Percentiles rank a stretch among this genome's conserved stretches.
Conservation (phyloP, 1,139 yeast species). For the Hyphopichia khmerensis region DNA sequence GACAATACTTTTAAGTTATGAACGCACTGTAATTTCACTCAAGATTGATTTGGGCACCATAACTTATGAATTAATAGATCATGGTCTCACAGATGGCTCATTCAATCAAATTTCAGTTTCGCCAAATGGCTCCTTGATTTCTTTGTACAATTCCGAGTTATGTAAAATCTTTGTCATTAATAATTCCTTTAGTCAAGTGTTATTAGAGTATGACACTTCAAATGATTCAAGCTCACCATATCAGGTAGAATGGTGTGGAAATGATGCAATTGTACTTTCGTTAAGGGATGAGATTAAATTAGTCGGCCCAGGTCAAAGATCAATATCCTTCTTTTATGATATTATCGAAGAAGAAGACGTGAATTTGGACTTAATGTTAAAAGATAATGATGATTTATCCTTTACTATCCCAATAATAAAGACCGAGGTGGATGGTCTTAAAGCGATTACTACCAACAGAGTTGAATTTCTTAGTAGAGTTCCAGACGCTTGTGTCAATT, state of each 20-base stretch:
- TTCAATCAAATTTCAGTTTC: slow-evolving; percentile 54
- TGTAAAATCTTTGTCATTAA: slow-evolving; percentile 56
- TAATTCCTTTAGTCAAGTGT: slow-evolving; percentile 46
- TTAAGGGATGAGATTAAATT: slow-evolving; percentile 65
- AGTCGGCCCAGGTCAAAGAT: slow-evolving; percentile 70
- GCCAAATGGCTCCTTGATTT: slow-evolving; percentile 61
- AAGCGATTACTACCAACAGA: slow-evolving; percentile 56
- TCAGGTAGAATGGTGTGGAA: slow-evolving; percentile 79
- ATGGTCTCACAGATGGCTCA: slow-evolving; percentile 55
- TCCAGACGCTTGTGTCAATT: slow-evolving; percentile 51
- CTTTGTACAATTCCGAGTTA: slow-evolving; percentile 46
- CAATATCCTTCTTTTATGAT: slow-evolving; percentile 48
- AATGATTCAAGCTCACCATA: slow-evolving; percentile 35
- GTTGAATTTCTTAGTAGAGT: slow-evolving; percentile 71
- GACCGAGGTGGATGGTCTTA: slow-evolving; percentile 71
- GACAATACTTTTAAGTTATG: slow-evolving; percentile 26
- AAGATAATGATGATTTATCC: slow-evolving; percentile 21
- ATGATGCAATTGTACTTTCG: slow-evolving; percentile 69
- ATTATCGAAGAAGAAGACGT: slow-evolving; percentile 31
- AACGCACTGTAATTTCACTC: slow-evolving; percentile 27
- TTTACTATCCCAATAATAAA: slow-evolving; percentile 38
- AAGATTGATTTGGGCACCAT: slow-evolving; percentile 22
- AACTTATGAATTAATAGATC: slow-evolving; percentile 30
- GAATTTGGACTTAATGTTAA: slow-evolving; percentile 21
- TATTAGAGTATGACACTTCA: slow-evolving; percentile 51